Conservation (phyloP, 345 rosid species). For the Erodium maritimum region DNA sequence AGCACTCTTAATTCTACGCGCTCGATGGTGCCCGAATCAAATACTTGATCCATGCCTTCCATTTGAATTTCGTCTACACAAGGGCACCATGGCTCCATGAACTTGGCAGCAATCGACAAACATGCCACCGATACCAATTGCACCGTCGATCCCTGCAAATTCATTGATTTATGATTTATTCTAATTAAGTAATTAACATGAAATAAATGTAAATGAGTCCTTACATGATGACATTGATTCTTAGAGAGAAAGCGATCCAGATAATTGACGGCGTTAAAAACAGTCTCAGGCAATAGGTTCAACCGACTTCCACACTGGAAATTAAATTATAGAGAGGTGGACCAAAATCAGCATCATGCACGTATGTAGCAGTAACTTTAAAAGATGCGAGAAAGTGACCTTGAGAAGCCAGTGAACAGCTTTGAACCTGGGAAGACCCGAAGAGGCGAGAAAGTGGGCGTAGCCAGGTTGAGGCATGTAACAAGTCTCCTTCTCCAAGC, state of each 20-base stretch:
- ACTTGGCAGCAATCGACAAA: conserved; percentile 59
- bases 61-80: conserved; percentile 50
- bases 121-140: conserved; percentile 49
- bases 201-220: neutral
- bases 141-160: conserved; percentile 57
- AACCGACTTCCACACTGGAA: conserved; percentile 36
- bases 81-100: conserved; percentile 33
- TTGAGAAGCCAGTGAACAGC: conserved; percentile 10
- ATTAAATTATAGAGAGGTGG: too few relatives aligned
- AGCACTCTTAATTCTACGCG: conserved; percentile 52
- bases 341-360: conserved; percentile 7
- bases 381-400: conserved; percentile 1
- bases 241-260: conserved; percentile 45
- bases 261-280: conserved; percentile 47
- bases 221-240: conserved; percentile 40
- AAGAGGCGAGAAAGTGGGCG: neutral
- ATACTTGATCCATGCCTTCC: conserved; percentile 52
- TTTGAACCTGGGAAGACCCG: conserved; percentile 10
- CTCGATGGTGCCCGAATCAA: conserved; percentile 35
- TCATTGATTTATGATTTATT: neutral
- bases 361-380: too few relatives aligned
- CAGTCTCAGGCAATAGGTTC: conserved; percentile 27
- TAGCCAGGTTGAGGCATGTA: conserved; percentile 7
- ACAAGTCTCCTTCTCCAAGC: conserved; percentile 8
- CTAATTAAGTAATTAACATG: neutral